Evolutionary conservation across 129 eudicot species (phyloP).

Genomic region (Flaveria linearis): DNA sequence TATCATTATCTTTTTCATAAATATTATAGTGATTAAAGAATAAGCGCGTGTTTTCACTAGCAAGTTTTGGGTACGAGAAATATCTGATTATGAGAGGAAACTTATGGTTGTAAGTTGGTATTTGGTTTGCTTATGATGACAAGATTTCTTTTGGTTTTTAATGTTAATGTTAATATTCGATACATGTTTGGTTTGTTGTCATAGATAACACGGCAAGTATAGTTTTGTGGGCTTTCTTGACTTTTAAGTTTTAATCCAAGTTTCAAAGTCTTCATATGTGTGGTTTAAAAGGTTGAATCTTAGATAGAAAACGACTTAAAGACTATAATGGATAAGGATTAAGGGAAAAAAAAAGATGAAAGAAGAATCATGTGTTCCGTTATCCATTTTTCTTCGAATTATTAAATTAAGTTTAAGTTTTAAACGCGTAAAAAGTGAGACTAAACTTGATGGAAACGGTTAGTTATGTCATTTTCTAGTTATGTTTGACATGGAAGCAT

Average conservation of each 20-base stretch:
- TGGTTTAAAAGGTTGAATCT: conserved; percentile 26
- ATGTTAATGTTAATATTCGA: conserved; percentile 16
- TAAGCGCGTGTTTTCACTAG: conserved; percentile 33
- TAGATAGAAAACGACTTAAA: conserved; percentile 30
- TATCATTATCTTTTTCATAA: conserved; percentile 27
- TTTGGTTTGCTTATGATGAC: conserved; percentile 31
- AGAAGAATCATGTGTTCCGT: conserved; percentile 33
- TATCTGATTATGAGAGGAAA: conserved; percentile 31
- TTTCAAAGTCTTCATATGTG: not conserved
- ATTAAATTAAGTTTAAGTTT: not conserved
- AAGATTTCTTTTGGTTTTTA: conserved; percentile 16
- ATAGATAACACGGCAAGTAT: conserved; percentile 26
- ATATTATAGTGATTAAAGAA: conserved; percentile 37
- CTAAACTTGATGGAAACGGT: conserved; percentile 16
- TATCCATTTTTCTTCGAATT: too few relatives aligned
- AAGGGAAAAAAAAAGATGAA: conserved; percentile 23
- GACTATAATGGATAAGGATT: conserved; percentile 32
- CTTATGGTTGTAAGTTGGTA: conserved; percentile 40
- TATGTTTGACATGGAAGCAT: conserved; percentile 11
- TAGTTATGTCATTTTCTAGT: conserved; percentile 23
- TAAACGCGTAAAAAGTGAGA: conserved; percentile 1
- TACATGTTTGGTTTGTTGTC: conserved; percentile 14
- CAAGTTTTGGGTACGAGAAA: conserved; percentile 25
- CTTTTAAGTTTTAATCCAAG: conserved; percentile 9
- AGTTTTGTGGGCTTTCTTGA: conserved; percentile 9